Base-by-base conservation (phyloP, 2,329 filamentous ascomycete species). In the Botryotinia narcissicola region DNA sequence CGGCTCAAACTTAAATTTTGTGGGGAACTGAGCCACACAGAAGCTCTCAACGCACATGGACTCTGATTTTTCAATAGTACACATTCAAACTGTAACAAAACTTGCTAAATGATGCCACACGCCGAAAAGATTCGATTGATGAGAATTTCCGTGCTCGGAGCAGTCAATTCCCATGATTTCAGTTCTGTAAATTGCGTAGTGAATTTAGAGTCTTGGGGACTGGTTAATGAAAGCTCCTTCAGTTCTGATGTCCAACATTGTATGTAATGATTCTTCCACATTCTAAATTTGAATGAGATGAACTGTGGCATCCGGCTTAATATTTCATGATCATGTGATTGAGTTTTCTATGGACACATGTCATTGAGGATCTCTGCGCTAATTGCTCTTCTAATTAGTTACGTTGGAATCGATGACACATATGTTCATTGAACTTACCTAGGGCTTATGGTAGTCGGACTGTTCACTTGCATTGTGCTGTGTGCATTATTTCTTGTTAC, bases 51-150 rank as follows among this genome's bases (percentile, higher is more conserved):
- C 20, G 3, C 12, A n/a, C 5, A 20, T 14, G 5, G 25, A 16
- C 46, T 54, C 10, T 16, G 51, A n/a, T n/a, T n/a, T 8, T 29
- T 54, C 0, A 2, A 54, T 54, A 29, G 5, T 6, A 54, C 0
- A 14, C 0, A 3, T 18, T 14, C 2, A 12, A n/a, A 18, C n/a
- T 8, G 0, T 4, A 54, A 29, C 2, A 54, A 0, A 0, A 14
- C 29, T 16, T 29, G 0, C 6, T 54, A 18, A 3, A 16, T 54
- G 16, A n/a, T 16, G 5, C 3, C 14, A 29, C 7, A 16, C 25
- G 16, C 29, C 18, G 10, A 54, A 54, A 54, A 29, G 5, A 54
- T n/a, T 10, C 25, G 25, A 14, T 7, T 54, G 25, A 16, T 54
- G 12, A n/a, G 12, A 16, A 16, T n/a, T 29, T n/a, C 29, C 14